Conservation (phyloP, 306 rosid genomes). For the Cicer chorassanicum region DNA sequence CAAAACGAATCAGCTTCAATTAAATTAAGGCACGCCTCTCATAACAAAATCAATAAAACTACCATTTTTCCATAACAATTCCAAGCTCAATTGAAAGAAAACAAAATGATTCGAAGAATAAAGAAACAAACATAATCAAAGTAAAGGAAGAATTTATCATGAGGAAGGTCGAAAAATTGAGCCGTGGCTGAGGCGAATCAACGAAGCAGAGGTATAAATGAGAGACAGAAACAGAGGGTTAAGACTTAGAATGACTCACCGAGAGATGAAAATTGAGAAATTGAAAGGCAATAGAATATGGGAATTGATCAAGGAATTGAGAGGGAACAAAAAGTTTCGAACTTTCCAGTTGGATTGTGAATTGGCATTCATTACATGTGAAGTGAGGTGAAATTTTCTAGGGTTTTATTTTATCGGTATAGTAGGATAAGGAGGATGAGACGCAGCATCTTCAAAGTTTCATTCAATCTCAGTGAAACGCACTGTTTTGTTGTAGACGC, state of each 20-base stretch:
- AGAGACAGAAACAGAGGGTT: conserved; percentile 24
- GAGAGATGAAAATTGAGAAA: conserved; percentile 47
- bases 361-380: conserved; percentile 11
- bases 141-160: conserved; percentile 37
- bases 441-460: conserved; percentile 19
- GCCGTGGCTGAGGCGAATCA: conserved; percentile 52
- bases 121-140: conserved; percentile 43
- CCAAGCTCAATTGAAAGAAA: conserved; percentile 44
- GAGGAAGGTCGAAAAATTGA: conserved; percentile 55
- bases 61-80: conserved; percentile 32
- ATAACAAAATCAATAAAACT: conserved; percentile 25
- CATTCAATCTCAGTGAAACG: conserved; percentile 26
- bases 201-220: conserved; percentile 51
- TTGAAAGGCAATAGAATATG: conserved; percentile 44
- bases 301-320: conserved; percentile 42
- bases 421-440: not conserved
- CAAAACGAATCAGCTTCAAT: conserved; percentile 35
- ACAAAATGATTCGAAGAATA: not conserved
- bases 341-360: conserved; percentile 37
- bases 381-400: conserved; percentile 23
- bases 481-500: conserved; percentile 34
- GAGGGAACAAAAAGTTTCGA: conserved; percentile 34
- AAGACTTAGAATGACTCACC: conserved; percentile 50
- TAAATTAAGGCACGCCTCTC: conserved; percentile 41
- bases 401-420: conserved; percentile 69